phyloP scores from a whole-genome alignment of 352 stramenopile genomes.

The Phytophthora cactorum region DNA sequence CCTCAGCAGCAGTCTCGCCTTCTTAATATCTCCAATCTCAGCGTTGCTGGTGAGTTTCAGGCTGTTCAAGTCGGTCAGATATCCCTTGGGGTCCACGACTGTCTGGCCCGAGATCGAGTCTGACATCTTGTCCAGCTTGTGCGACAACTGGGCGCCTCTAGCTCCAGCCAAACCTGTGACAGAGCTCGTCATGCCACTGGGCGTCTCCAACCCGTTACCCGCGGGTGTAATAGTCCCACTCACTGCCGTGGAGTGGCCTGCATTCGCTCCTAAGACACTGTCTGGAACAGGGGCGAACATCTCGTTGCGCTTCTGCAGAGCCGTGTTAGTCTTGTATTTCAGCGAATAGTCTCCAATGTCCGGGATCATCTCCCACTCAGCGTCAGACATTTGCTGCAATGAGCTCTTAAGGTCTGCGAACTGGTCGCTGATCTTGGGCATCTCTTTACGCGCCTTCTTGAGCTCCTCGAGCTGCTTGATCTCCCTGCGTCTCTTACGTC shows the following conservation, averaged over 20 bases:
- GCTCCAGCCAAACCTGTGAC: slow-evolving; percentile 92
- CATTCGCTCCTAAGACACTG: slow-evolving; percentile 84
- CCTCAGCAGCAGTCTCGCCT: slow-evolving; percentile 95
- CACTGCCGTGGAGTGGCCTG: slow-evolving; percentile 34
- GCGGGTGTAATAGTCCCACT: slow-evolving; percentile 66
- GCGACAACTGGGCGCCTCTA: slow-evolving; percentile 93
- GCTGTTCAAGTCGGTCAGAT: slow-evolving; percentile 97
- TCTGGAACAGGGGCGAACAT: slow-evolving; percentile 96
- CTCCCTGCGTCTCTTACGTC: slow-evolving; percentile 90
- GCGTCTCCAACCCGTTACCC: slow-evolving; percentile 50
- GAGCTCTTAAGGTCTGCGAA: slow-evolving; percentile 98
- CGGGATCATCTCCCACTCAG: slow-evolving; percentile 96
- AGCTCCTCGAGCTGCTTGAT: slow-evolving; percentile 84
- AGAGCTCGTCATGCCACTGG: slow-evolving; percentile 66
- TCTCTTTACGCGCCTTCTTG: slow-evolving; percentile 86
- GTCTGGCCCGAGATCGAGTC: slow-evolving; percentile 97
- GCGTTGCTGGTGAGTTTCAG: slow-evolving; percentile 93
- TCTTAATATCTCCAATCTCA: slow-evolving; percentile 99
- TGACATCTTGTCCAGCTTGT: slow-evolving; percentile 97
- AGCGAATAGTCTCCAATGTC: slow-evolving; percentile 98
- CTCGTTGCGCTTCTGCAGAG: slow-evolving; percentile 93
- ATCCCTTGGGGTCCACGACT: slow-evolving; percentile 97
- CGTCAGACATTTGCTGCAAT: slow-evolving; percentile 91
- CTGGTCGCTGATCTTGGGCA: slow-evolving; percentile 96
- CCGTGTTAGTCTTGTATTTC: slow-evolving; percentile 90